These are phyloP conservation scores for Benincasa hispida DNA, from an alignment of 306 rosid genomes.

Conservation along the genomic window DNA sequence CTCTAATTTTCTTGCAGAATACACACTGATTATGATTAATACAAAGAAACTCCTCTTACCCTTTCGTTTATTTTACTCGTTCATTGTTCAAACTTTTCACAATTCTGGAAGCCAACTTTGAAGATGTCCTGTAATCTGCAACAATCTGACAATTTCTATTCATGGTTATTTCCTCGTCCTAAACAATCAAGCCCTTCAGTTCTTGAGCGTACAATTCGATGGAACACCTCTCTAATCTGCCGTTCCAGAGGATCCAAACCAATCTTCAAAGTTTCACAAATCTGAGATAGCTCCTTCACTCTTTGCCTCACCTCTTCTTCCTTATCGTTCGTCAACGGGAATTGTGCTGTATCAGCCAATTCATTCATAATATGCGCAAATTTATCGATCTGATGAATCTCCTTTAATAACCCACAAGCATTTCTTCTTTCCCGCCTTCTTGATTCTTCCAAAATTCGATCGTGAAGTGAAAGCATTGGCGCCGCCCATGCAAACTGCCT, in stretches of 20 bases:
- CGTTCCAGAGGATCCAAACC: slow-evolving; percentile 74
- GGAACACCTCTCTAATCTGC: slow-evolving; percentile 69
- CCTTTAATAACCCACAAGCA: slow-evolving; percentile 67
- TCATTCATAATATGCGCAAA: slow-evolving; percentile 57
- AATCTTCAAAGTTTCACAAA: slow-evolving; percentile 35
- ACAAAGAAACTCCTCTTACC: slow-evolving; percentile 8
- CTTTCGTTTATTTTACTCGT: not conserved
- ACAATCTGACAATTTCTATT: not conserved
- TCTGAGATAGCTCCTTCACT: slow-evolving; percentile 36
- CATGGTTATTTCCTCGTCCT: slow-evolving; percentile 24
- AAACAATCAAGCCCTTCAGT: slow-evolving; percentile 67
- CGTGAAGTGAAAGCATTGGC: slow-evolving; percentile 40
- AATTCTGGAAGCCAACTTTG: not conserved
- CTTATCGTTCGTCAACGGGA: slow-evolving; percentile 59
- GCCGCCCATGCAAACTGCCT: slow-evolving; percentile 61
- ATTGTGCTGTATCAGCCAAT: slow-evolving; percentile 57
- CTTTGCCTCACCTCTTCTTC: slow-evolving; percentile 47
- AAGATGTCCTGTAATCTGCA: slow-evolving; percentile 6
- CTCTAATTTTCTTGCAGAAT: not conserved
- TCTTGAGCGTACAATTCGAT: slow-evolving; percentile 57
- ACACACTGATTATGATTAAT: slow-evolving; percentile 1
- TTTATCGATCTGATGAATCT: slow-evolving; percentile 66
- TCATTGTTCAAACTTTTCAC: not conserved
- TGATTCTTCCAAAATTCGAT: slow-evolving; percentile 68
- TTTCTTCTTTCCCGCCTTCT: slow-evolving; percentile 66